phyloP scores from a whole-genome alignment of 78 protist genomes.

The Neovahlkampfia damariscottae region DNA sequence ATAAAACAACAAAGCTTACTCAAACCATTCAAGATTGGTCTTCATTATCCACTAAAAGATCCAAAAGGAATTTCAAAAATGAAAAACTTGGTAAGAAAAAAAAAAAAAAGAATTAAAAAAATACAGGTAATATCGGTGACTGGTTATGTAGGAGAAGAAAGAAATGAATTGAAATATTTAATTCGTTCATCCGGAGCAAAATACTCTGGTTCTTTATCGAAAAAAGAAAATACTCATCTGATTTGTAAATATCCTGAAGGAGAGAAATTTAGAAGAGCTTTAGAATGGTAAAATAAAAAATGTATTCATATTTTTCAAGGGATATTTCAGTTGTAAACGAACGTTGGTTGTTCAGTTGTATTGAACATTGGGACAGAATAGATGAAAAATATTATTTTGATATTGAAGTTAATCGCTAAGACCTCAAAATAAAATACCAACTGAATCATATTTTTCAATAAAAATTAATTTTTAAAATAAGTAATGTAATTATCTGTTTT shows the following conservation, averaged over 20 bases:
- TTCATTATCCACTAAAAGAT: not conserved
- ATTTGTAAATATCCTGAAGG: not conserved
- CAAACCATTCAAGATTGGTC: not conserved
- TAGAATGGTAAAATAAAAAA: no score
- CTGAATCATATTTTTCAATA: no score
- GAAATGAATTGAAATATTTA: slow-evolving; percentile 3
- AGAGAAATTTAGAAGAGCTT: not conserved
- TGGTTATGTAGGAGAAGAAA: not conserved
- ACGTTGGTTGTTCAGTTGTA: not conserved
- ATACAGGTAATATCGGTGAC: slow-evolving; percentile 7
- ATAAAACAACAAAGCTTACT: not conserved
- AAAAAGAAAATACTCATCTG: slow-evolving; percentile 3
- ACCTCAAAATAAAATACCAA: no score
- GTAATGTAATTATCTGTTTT: no score
- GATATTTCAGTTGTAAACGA: not conserved
- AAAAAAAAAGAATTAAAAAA: no score
- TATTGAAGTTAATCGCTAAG: not conserved
- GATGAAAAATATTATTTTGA: not conserved
- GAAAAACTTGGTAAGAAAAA: not conserved
- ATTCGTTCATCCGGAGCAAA: not conserved
- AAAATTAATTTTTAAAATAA: no score
- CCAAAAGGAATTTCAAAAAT: not conserved
- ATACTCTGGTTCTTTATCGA: not conserved
- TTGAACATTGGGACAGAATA: not conserved
- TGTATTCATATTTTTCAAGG: no score